Evolutionary conservation across 2,329 filamentous ascomycete genomes (phyloP), one percentile per base, ranked within the genome.

Genomic region (Colletotrichum sansevieriae): DNA sequence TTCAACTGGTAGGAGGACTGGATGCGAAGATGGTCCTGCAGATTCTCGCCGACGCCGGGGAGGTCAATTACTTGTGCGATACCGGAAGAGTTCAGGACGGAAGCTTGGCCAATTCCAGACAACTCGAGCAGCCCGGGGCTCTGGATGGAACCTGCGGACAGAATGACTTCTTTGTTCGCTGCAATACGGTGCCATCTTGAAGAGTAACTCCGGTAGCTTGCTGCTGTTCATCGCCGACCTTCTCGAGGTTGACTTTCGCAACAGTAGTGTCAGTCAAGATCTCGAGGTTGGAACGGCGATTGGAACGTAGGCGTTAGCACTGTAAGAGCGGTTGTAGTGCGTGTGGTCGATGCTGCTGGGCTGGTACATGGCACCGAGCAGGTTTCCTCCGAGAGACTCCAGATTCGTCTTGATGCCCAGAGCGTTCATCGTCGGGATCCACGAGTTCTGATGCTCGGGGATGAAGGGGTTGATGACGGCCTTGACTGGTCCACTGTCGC

Each of bases 71-170:
- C 68, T 5, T 85, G 79, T 0, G 79, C 73, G 66, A 90, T 86
- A 10, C 78, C 76, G 59, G 84, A 80, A 3, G 78, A 76, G 9
- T 80, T 64, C 2, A 91, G 80, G 44, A 89, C 82, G 0, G 78
- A 74, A 8, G 72, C 72, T 1, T 83, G 83, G 2, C 88, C 88
- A 33, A 90, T 80, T 33, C 88, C 88, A 15, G 82, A 86, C 1
- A 88, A 80, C 72, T 87, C 87, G 4, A 91, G 82, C 1, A 90
- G 75, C 43, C 87, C 83, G 1, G 87, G 86, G 1, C 85, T 85
- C 74, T 88, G 85, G 76, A 85, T 86, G 0, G 83, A 79, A 9
- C 87, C 87, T 1, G 76, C 74, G 0, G 74, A 75, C 4, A 82
- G 72, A 4, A 75, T 81, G 4, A 80, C 80, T 70, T 76, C 77